Evolutionary conservation across 2,329 filamentous ascomycete species (phyloP).

Genomic region (Stagonosporopsis rhizophila): DNA sequence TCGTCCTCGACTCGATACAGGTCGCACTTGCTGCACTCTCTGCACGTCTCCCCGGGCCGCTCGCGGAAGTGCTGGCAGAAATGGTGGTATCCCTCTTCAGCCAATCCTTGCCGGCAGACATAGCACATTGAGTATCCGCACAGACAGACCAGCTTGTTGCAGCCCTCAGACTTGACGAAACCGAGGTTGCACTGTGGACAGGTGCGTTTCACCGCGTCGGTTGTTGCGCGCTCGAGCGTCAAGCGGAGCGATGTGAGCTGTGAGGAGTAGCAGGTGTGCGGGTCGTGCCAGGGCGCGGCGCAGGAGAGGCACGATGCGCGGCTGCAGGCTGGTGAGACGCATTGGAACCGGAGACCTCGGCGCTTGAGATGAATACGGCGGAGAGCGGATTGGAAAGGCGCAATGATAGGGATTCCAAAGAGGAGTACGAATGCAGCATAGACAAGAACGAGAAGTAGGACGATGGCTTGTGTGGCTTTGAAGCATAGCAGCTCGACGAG

Average conservation of each 20-base stretch:
- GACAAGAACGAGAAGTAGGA: slow-evolving; percentile 61
- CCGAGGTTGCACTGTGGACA: slow-evolving; percentile 90
- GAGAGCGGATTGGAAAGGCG: slow-evolving; percentile 65
- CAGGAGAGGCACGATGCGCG: slow-evolving; percentile 82
- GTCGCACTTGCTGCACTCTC: slow-evolving; percentile 71
- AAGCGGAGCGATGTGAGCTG: slow-evolving; percentile 76
- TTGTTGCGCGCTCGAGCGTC: slow-evolving; percentile 91
- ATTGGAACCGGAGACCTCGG: slow-evolving; percentile 78
- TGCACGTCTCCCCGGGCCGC: slow-evolving; percentile 76
- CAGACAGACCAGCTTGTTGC: slow-evolving; percentile 95
- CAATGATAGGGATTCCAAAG: slow-evolving; percentile 35
- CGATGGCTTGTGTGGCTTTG: slow-evolving; percentile 57
- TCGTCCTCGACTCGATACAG: slow-evolving; percentile 59
- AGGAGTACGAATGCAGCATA: slow-evolving; percentile 31
- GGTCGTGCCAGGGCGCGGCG: slow-evolving; percentile 81
- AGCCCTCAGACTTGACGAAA: slow-evolving; percentile 92
- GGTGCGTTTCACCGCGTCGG: slow-evolving; percentile 90
- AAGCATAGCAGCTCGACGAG: slow-evolving; percentile 43
- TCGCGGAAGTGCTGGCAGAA: slow-evolving; percentile 96
- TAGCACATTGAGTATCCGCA: slow-evolving; percentile 99
- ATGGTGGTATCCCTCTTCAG: slow-evolving; percentile 81
- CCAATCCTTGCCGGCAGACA: slow-evolving; percentile 74
- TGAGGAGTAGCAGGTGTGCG: slow-evolving; percentile 89
- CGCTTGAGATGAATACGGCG: slow-evolving; percentile 72
- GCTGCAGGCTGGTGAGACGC: slow-evolving; percentile 72